Evolutionary conservation across 73 alveolate genomes (phyloP).

Genomic region (Tetrahymena malaccensis): DNA sequence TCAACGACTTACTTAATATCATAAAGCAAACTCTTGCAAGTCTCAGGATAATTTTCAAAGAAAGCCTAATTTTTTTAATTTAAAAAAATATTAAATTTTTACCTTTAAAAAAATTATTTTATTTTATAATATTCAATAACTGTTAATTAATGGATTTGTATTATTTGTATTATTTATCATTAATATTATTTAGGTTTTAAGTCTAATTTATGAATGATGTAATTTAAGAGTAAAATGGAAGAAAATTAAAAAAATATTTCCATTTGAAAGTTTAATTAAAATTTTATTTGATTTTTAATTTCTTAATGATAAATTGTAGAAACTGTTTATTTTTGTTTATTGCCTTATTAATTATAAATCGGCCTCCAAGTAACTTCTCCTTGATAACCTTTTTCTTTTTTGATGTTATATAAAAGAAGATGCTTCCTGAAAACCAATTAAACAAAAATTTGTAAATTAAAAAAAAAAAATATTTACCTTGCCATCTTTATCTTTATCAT

Average conservation of each 20-base stretch:
- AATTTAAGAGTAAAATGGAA: too few species aligned
- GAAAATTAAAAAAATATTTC: too few species aligned
- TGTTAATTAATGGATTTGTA: too few species aligned
- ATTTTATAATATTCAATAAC: too few species aligned
- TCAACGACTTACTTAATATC: constrained; percentile 13
- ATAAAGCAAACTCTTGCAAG: constrained; percentile 19
- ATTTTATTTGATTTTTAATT: too few species aligned
- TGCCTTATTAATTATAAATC: neutral
- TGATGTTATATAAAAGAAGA: neutral
- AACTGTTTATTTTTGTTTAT: neutral
- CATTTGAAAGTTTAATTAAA: too few species aligned
- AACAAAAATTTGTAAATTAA: neutral
- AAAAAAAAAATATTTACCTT: neutral
- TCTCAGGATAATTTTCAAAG: constrained; percentile 8
- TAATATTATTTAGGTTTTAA: too few species aligned
- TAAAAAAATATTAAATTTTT: too few species aligned
- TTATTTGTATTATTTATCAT: too few species aligned
- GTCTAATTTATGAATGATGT: too few species aligned
- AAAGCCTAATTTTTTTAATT: neutral
- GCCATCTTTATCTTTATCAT: neutral
- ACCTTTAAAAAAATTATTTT: neutral
- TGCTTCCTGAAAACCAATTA: neutral
- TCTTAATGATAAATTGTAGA: too few species aligned
- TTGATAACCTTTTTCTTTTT: neutral
- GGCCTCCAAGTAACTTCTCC: neutral